Evolutionary conservation across 1,139 yeast species (phyloP).

Genomic region (Meyerozyma athensensis): DNA sequence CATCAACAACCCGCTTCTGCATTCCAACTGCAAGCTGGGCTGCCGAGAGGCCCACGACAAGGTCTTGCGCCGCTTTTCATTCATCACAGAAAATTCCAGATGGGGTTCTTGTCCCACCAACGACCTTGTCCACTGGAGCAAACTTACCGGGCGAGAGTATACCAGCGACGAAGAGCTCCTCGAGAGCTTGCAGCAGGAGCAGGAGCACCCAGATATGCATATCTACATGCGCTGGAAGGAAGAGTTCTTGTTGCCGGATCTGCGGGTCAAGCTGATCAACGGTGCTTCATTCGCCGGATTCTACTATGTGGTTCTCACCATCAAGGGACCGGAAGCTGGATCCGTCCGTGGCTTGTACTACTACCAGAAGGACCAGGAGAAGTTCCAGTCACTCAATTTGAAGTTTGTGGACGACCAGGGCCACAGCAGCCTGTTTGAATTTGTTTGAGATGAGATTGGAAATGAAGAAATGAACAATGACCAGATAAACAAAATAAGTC

Average conservation of each 20-base stretch:
- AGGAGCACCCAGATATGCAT: slow-evolving; percentile 24
- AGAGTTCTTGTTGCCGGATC: slow-evolving; percentile 77
- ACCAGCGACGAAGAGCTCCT: slow-evolving; percentile 22
- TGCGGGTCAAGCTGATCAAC: slow-evolving; percentile 55
- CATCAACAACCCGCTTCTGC: slow-evolving; percentile 49
- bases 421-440: slow-evolving; percentile 21
- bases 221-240: slow-evolving; percentile 96
- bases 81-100: slow-evolving; percentile 34
- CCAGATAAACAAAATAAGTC: too few relatives aligned
- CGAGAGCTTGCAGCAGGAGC: slow-evolving; percentile 26
- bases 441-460: slow-evolving; percentile 7
- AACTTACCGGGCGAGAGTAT: slow-evolving; percentile 48
- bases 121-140: slow-evolving; percentile 84
- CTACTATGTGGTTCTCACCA: slow-evolving; percentile 81
- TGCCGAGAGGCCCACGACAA: slow-evolving; percentile 31
- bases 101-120: slow-evolving; percentile 66
- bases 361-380: slow-evolving; percentile 67
- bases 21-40: slow-evolving; percentile 11
- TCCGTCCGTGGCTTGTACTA: slow-evolving; percentile 72
- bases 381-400: slow-evolving; percentile 53
- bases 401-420: slow-evolving; percentile 31
- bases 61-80: slow-evolving; percentile 28
- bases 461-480: not conserved
- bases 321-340: slow-evolving; percentile 49
- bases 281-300: slow-evolving; percentile 94